phyloP scores from a whole-genome alignment of 2,329 filamentous ascomycete species.

The Myriosclerotinia duriaeana region DNA sequence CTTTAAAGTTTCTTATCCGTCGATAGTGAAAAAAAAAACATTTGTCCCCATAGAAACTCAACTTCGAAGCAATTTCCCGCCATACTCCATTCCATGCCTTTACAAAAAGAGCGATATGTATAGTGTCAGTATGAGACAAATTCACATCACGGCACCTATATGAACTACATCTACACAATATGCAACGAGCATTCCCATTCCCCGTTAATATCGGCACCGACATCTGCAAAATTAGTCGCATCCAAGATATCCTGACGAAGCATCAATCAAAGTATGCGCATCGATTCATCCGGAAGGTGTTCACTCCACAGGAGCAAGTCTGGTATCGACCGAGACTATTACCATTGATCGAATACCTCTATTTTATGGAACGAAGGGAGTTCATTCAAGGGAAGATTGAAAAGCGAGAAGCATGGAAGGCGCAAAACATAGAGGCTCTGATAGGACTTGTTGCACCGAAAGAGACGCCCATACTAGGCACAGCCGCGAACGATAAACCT shows the following conservation, averaged over 20 bases:
- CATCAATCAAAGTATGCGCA: conserved; percentile 3
- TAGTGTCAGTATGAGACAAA: conserved; percentile 7
- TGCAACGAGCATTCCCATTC: conserved; percentile 56
- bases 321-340: conserved; percentile 9
- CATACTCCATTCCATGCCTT: neutral
- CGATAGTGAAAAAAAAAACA: neutral
- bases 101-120: neutral
- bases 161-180: conserved; percentile 11
- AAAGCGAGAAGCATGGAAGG: conserved; percentile 7
- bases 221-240: conserved; percentile 68
- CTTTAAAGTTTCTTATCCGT: neutral
- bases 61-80: neutral
- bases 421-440: conserved; percentile 12
- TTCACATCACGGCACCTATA: conserved; percentile 10
- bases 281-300: conserved; percentile 27
- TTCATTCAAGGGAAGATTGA: conserved; percentile 4
- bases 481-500: neutral
- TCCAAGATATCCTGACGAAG: conserved; percentile 42
- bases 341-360: conserved; percentile 7
- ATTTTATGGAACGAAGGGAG: conserved; percentile 9
- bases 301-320: conserved; percentile 23
- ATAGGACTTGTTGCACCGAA: conserved; percentile 3
- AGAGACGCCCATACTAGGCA: neutral
- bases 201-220: conserved; percentile 73
- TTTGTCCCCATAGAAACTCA: neutral